A percentile compares a stretch with the other conserved stretches of the same genome.
Evolutionary conservation across 139 green algal genomes (phyloP).

Genomic region (Chlorella sp.): DNA sequence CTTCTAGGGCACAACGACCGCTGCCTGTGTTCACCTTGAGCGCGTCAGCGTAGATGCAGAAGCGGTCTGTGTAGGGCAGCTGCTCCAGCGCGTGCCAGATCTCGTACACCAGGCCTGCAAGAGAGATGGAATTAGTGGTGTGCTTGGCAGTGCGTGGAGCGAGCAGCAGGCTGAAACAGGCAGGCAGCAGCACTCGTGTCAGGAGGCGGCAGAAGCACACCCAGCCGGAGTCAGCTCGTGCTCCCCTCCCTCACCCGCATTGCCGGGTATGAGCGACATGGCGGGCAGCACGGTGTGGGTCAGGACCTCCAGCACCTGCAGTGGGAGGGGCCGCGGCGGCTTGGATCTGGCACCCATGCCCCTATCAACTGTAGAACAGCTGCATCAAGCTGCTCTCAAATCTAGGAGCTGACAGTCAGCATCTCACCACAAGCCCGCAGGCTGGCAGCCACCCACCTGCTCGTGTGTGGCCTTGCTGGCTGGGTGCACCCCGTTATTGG

Average conservation of each 20-base stretch:
- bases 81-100: conserved; percentile 77
- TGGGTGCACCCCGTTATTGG: background rate
- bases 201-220: too few relatives aligned
- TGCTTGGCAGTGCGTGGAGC: too few relatives aligned
- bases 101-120: conserved; percentile 61
- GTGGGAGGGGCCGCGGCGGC: too few relatives aligned
- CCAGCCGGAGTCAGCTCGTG: too few relatives aligned
- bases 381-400: too few relatives aligned
- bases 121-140: conserved; percentile 20
- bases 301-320: conserved; percentile 61
- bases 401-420: too few relatives aligned
- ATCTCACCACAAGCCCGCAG: too few relatives aligned
- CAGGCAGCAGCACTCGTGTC: too few relatives aligned
- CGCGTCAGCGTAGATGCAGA: conserved; percentile 62
- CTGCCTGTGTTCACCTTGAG: conserved; percentile 35
- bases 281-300: conserved; percentile 68
- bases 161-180: too few relatives aligned
- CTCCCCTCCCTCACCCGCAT: background rate
- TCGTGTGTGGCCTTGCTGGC: conserved; percentile 16
- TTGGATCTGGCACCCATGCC: too few relatives aligned
- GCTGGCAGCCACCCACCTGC: background rate
- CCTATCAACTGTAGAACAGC: too few relatives aligned
- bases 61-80: conserved; percentile 73
- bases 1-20: too few relatives aligned
- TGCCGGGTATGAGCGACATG: conserved; percentile 58